phyloP scores from a whole-genome alignment of 2,329 filamentous ascomycete species.

The Fusarium napiforme region DNA sequence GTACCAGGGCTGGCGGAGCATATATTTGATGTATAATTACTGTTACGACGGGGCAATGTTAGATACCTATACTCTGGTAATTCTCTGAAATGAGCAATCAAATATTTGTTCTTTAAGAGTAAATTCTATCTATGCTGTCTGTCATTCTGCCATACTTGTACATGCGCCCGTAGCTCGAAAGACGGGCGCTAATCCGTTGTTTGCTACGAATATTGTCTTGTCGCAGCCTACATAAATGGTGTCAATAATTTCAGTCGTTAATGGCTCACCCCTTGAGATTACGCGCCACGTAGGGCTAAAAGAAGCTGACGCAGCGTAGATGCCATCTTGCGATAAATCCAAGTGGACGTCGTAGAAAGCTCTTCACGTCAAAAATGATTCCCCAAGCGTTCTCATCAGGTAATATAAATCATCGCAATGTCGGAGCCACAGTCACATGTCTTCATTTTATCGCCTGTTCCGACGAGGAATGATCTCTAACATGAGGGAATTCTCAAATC shows the following conservation, averaged over 20 bases:
- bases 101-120: neutral
- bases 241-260: conserved; percentile 4
- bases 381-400: neutral
- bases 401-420: conserved; percentile 4
- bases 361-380: neutral
- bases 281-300: conserved; percentile 3
- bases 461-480: neutral
- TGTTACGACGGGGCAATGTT: conserved; percentile 15
- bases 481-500: conserved; percentile 24
- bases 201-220: conserved; percentile 5
- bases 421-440: neutral
- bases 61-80: conserved; percentile 16
- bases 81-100: conserved; percentile 10
- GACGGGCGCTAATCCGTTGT: neutral
- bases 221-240: conserved; percentile 20
- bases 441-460: neutral
- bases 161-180: neutral
- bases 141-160: neutral
- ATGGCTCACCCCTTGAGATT: conserved; percentile 12
- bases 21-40: conserved; percentile 27
- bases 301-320: conserved; percentile 30
- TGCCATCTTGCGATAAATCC: conserved; percentile 15
- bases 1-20: conserved; percentile 16
- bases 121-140: neutral
- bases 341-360: conserved; percentile 17